phyloP scores from a whole-genome alignment of 139 green algal genomes.

The Gonium pectorale region DNA sequence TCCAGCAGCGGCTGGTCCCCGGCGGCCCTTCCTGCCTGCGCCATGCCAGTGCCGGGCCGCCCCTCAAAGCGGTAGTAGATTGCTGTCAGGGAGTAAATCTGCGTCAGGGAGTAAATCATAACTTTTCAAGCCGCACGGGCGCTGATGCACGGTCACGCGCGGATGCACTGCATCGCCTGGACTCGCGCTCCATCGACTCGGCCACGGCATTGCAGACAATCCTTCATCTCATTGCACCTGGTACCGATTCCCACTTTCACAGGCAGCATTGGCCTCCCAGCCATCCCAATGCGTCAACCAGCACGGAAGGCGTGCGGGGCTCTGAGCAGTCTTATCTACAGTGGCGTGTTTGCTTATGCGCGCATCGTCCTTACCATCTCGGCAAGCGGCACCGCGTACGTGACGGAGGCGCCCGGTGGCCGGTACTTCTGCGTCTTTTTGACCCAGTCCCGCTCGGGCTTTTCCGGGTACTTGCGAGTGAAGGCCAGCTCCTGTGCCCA shows the following conservation, averaged over 20 bases:
- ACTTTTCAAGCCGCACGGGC: not conserved
- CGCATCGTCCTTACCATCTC: conserved; percentile 67
- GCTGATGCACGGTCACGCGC: not conserved
- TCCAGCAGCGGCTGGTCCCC: too few species aligned
- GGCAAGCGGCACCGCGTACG: conserved; percentile 48
- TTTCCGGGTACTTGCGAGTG: conserved; percentile 60
- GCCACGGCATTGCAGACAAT: too few species aligned
- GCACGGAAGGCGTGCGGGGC: too few species aligned
- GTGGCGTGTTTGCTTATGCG: too few species aligned
- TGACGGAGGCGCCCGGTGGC: conserved; percentile 35
- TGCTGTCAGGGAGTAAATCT: conserved; percentile 43
- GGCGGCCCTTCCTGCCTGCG: too few species aligned
- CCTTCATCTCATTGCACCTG: too few species aligned
- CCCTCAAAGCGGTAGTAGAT: conserved; percentile 55
- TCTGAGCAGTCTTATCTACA: too few species aligned
- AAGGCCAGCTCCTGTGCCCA: conserved; percentile 52
- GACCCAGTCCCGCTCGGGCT: conserved; percentile 48
- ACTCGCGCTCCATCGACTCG: too few species aligned
- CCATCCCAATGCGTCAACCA: not conserved
- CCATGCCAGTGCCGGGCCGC: not conserved
- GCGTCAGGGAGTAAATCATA: too few species aligned
- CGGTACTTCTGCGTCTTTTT: conserved; percentile 68
- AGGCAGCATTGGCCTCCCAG: too few species aligned
- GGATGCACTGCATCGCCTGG: too few species aligned
- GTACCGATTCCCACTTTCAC: too few species aligned